These are phyloP conservation scores for Sphagnum magellanicum DNA, from an alignment of 228 moss, liverwort and hornwort genomes.

Conservation along the genomic window DNA sequence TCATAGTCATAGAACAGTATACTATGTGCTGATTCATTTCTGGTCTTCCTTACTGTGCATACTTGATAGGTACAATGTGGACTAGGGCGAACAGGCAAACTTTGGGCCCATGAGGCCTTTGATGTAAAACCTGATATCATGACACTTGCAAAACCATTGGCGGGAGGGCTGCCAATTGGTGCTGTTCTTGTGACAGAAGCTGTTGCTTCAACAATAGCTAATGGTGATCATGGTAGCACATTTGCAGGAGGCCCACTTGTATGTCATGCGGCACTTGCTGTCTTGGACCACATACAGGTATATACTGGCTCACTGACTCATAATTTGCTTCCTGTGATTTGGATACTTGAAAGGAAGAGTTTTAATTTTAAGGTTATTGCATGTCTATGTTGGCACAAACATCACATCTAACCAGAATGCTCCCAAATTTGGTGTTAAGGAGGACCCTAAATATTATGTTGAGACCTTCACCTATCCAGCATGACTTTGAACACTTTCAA, in stretches of 20 bases:
- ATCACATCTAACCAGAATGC: too few relatives aligned
- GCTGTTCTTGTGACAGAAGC: slow-evolving; percentile 57
- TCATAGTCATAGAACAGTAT: too few relatives aligned
- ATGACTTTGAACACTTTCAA: too few relatives aligned
- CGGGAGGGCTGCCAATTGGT: slow-evolving; percentile 59
- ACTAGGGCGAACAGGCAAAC: slow-evolving; percentile 43
- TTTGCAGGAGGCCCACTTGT: slow-evolving; percentile 64
- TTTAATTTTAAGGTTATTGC: too few relatives aligned
- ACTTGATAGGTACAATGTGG: slow-evolving; percentile 59
- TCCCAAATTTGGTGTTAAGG: too few relatives aligned
- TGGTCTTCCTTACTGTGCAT: background rate
- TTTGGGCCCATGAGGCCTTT: slow-evolving; percentile 62
- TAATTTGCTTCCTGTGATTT: too few relatives aligned
- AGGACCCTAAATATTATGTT: too few relatives aligned
- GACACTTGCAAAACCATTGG: slow-evolving; percentile 61
- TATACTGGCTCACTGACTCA: too few relatives aligned
- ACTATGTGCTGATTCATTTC: background rate
- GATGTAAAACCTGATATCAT: slow-evolving; percentile 62
- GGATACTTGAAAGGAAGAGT: too few relatives aligned
- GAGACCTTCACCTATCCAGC: too few relatives aligned
- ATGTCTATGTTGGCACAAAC: too few relatives aligned
- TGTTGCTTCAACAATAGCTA: slow-evolving; percentile 35
- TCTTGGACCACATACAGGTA: slow-evolving; percentile 40
- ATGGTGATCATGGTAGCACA: slow-evolving; percentile 68
- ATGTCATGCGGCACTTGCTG: slow-evolving; percentile 55